phyloP scores from a whole-genome alignment of 768 basidiomycete genomes.

The Lactarius indigo region DNA sequence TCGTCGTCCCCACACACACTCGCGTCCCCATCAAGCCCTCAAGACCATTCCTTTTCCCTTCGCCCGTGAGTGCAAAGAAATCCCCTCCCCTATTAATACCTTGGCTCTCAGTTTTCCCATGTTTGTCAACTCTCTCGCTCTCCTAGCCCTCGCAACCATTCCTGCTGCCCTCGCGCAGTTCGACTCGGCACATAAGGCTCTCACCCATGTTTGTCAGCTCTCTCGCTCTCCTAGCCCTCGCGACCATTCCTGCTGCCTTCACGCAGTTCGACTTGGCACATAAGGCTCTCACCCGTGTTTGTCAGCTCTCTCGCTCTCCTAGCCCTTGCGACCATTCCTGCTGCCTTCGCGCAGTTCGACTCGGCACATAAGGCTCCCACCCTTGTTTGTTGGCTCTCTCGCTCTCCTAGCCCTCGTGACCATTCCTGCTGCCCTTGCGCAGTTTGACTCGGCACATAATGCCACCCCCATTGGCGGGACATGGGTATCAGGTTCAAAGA shows the following conservation, averaged over 20 bases:
- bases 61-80: background rate
- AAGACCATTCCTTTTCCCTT: background rate
- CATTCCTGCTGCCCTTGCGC: too few relatives aligned
- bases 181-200: constrained; percentile 34
- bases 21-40: background rate
- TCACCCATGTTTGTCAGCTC: constrained; percentile 8
- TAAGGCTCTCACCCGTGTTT: background rate
- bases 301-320: constrained; percentile 24
- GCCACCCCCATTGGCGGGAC: constrained; percentile 71
- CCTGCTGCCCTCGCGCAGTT: constrained; percentile 32
- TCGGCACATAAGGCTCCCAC: too few relatives aligned
- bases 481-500: constrained; percentile 78
- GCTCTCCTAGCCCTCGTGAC: too few relatives aligned
- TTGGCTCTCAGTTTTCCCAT: background rate
- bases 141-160: constrained; percentile 27
- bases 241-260: constrained; percentile 23
- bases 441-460: too few relatives aligned
- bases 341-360: constrained; percentile 36
- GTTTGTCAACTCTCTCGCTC: constrained; percentile 19
- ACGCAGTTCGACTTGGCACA: constrained; percentile 38
- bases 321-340: constrained; percentile 25
- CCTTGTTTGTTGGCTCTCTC: too few relatives aligned
- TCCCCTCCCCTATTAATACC: background rate
- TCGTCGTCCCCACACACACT: constrained; percentile 15
- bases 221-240: constrained; percentile 27